Conservation (phyloP, 768 basidiomycete species). For the Dentipellis sp. region DNA sequence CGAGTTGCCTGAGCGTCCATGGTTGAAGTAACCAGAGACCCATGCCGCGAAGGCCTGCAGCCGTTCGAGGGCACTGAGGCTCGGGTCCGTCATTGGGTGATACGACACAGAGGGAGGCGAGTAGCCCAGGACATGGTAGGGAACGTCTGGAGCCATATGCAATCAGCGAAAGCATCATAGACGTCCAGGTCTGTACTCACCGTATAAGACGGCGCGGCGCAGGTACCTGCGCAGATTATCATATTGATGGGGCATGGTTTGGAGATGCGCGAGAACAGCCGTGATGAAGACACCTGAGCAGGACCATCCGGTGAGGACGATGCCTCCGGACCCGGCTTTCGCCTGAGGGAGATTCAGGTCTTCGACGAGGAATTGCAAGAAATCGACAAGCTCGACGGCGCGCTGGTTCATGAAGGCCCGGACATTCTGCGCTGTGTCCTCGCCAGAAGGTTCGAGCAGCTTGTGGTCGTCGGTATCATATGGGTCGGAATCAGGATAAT, state of each 20-base stretch:
- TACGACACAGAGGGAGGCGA: background rate
- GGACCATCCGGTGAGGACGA: background rate
- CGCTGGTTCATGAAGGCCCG: background rate
- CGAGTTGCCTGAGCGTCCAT: background rate
- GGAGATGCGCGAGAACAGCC: background rate
- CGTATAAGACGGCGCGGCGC: background rate
- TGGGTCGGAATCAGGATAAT: conserved; percentile 14
- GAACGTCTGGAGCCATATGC: background rate
- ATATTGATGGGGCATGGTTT: background rate
- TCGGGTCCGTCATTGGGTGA: too few relatives aligned
- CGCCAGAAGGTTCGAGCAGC: background rate
- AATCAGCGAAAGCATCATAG: background rate
- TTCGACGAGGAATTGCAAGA: background rate
- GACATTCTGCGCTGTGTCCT: background rate
- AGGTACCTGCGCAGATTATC: background rate
- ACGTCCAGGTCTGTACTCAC: background rate
- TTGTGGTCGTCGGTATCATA: conserved; percentile 8
- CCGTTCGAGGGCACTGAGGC: background rate
- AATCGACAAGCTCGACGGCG: background rate
- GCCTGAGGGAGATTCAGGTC: background rate
- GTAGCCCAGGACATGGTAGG: background rate
- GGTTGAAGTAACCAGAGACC: background rate
- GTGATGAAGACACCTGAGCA: background rate
- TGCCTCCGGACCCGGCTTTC: background rate
- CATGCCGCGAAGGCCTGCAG: background rate